phyloP scores from a whole-genome alignment of 495 filamentous ascomycete species.

The Penicillium cinerascens region DNA sequence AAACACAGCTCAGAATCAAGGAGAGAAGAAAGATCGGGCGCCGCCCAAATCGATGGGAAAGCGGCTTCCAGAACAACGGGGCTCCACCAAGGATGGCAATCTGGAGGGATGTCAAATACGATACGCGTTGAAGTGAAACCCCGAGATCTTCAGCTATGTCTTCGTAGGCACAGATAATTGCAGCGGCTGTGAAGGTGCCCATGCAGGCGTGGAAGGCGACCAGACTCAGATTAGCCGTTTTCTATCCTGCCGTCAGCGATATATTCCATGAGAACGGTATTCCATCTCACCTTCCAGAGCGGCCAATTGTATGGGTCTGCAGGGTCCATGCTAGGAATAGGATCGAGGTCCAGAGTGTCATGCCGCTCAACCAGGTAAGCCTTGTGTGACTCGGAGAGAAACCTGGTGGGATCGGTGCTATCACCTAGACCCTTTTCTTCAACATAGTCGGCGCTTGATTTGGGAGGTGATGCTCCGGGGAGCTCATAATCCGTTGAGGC shows the following conservation, averaged over 20 bases:
- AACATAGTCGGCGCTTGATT: constrained; percentile 19
- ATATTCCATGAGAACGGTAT: background rate
- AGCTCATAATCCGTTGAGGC: background rate
- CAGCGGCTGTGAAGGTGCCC: constrained; percentile 53
- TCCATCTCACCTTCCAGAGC: constrained; percentile 42
- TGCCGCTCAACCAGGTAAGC: constrained; percentile 49
- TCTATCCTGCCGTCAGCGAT: constrained; percentile 26
- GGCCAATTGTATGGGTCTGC: constrained; percentile 57
- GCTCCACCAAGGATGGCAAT: constrained; percentile 51
- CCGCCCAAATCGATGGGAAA: constrained; percentile 52
- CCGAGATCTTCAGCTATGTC: constrained; percentile 43
- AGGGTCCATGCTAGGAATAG: constrained; percentile 45
- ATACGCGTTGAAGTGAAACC: constrained; percentile 40
- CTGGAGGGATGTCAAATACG: constrained; percentile 51
- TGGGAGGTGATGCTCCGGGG: background rate
- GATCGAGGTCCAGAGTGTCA: constrained; percentile 52
- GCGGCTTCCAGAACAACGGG: constrained; percentile 53
- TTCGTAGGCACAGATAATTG: constrained; percentile 52
- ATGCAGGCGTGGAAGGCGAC: constrained; percentile 56
- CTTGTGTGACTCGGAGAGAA: constrained; percentile 36
- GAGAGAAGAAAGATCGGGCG: constrained; percentile 52
- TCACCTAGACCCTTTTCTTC: constrained; percentile 24
- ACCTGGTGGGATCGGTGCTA: constrained; percentile 8
- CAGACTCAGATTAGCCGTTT: constrained; percentile 49
- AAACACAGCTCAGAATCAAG: constrained; percentile 39